phyloP scores from a whole-genome alignment of 345 rosid genomes.

The Triadica sebifera region DNA sequence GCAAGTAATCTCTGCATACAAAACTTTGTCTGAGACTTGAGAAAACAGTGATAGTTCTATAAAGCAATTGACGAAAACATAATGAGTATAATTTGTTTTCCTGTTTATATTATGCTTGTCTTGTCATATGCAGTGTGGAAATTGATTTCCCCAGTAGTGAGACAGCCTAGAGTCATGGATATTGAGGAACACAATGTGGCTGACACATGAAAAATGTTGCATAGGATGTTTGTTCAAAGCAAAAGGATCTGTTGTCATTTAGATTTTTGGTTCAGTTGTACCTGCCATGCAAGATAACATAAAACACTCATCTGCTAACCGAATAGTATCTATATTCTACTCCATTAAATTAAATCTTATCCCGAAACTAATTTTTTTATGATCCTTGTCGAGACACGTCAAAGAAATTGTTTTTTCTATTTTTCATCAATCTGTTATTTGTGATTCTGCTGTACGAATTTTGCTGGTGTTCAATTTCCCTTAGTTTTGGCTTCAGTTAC shows the following conservation, averaged over 20 bases:
- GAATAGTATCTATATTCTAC: background rate
- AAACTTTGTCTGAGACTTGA: no score
- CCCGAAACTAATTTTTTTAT: background rate
- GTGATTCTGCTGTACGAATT: no score
- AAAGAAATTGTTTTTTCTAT: background rate
- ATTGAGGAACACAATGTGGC: constrained; percentile 30
- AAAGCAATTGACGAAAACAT: no score
- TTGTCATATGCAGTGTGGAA: constrained; percentile 60
- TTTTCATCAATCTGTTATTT: background rate
- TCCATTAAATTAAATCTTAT: background rate
- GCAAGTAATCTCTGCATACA: no score
- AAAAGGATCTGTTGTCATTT: background rate
- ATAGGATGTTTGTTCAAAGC: background rate
- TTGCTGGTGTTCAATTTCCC: no score
- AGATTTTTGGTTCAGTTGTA: constrained; percentile 15
- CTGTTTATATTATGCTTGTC: background rate
- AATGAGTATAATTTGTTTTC: no score
- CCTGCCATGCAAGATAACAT: constrained; percentile 8
- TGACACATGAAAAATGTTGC: constrained; percentile 14
- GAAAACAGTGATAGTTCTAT: no score
- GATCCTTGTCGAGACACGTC: no score
- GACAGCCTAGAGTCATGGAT: constrained; percentile 47
- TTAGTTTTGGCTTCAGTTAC: no score
- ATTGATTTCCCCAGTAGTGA: constrained; percentile 61
- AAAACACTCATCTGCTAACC: background rate